These are phyloP conservation scores for rapeseed (Brassica napus) DNA, from an alignment of 345 rosid genomes.

Conservation along the genomic window DNA sequence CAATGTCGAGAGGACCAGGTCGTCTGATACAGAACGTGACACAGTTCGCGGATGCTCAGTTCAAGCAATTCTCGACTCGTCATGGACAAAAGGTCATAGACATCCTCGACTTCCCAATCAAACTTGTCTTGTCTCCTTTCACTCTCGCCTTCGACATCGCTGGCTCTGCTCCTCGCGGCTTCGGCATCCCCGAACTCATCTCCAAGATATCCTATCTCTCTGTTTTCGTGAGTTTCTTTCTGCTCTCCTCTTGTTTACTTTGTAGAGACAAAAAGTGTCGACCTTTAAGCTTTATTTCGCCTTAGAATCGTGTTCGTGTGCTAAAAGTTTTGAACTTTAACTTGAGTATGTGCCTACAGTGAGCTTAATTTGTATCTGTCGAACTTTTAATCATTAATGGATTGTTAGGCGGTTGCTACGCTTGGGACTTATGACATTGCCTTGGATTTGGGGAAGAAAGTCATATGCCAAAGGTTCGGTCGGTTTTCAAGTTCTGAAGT, in stretches of 20 bases:
- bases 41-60: conserved; percentile 61
- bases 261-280: neutral
- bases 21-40: conserved; percentile 54
- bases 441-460: conserved; percentile 86
- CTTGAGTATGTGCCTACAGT: neutral
- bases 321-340: conserved; percentile 16
- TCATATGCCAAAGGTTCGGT: conserved; percentile 83
- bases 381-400: neutral
- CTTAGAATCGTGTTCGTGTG: neutral
- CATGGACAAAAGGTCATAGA: conserved; percentile 71
- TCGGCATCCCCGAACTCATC: conserved; percentile 81
- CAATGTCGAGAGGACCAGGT: conserved; percentile 69
- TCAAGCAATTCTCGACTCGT: conserved; percentile 54
- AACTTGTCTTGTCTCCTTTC: conserved; percentile 75
- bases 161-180: conserved; percentile 94
- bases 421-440: conserved; percentile 92
- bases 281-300: neutral
- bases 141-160: conserved; percentile 86
- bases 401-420: conserved; percentile 71
- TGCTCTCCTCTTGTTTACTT: neutral
- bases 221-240: conserved; percentile 56
- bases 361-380: neutral
- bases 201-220: conserved; percentile 72
- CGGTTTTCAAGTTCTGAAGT: conserved; percentile 7
- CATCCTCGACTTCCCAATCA: conserved; percentile 73